Base-by-base conservation (phyloP, 345 rosid species). In the Carallia brachiata region DNA sequence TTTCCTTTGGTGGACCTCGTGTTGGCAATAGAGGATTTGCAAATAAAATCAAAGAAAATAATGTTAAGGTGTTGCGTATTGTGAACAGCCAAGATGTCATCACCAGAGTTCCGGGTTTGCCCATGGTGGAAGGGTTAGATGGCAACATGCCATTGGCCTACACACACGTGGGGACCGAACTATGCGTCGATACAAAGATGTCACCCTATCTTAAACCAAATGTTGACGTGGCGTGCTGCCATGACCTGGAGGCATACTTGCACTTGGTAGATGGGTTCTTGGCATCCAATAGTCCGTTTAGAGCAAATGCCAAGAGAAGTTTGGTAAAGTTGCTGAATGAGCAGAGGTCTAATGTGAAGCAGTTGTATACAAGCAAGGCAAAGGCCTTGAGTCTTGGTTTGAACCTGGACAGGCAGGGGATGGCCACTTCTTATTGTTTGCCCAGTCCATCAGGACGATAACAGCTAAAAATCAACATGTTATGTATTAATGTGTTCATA, bases 291-390 rank as follows among this genome's bases (percentile, higher is more conserved):
- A 85, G 97, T 72, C 99, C 99, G 13, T 95, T 95, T 61, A 84
- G 97, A 57, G 70, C 90, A 47, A 91, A 92, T 31, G 99, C 99
- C 3, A 95, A 95, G 88, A 80, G 99, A 62, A 95, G 99, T 76
- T 74, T 95, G 17, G 83, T 75, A 48, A 91, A 80, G 77, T 70
- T 95, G 76, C 58, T 95, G 37, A 83, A 84, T 28, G 97, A 95
- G 36, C 97, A 95, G 50, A 76, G 83, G 16, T 80, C 96, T 2
- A 95, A 95, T 69, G 86, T 94, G 17, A 95, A 95, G 73, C 83
- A 84, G 70, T 75, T 94, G 84, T 94, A 94, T 37, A 91, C 86
- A 0, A 86, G 84, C 47, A 91, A 88, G 71, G 90, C 91, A 19
- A 73, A 78, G n/a, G 74, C 82, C 73, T 79, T 84, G 83, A 83